Base-by-base conservation (phyloP, 2,329 filamentous ascomycete species). In the Sclerotinia nivalis region DNA sequence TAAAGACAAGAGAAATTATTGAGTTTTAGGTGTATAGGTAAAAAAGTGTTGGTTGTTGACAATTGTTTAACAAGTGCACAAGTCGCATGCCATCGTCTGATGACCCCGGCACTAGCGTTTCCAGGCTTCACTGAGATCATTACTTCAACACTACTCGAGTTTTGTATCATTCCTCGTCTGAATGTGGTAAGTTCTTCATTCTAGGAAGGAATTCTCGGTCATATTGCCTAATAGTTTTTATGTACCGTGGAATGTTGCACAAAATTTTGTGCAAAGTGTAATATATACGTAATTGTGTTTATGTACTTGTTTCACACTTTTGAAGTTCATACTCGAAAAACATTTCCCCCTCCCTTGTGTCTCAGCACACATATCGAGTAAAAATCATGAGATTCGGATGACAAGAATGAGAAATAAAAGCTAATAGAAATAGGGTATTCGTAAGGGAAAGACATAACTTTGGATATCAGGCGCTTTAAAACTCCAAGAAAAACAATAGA, bases 21-120 rank as follows among this genome's bases (percentile, higher is more conserved):
- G 47, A 12, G 15, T 45, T 12, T 54, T 18, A 69, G 59, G 25
- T 56, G 13, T 45, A 43, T 45, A 66, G 37, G 37, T 55, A 34
- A 55, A 55, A 55, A 22, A 22, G 25, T 43, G 10, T 66, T 65
- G 22, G 22, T 34, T n/a, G 18, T 37, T 56, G 49, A 49, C 20
- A n/a, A 28, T 12, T 25, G 22, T 45, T 49, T 69, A 15, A 64
- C 34, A 40, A 64, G 37, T 45, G 67, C 67, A 40, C 67, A 65
- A 65, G 67, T 56, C 43, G 22, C 66, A 68, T 68, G 66, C 60
- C 47, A n/a, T 69, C 59, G 67, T 69, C 67, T 65, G 43, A 34
- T 69, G 64, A 66, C 64, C 62, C 31, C 47, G 20, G 34, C 60
- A 31, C 47, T 64, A 22, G 47, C 49, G 22, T 28, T 20, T 25